These are phyloP conservation scores for Zizania latifolia DNA, from an alignment of 176 grass and related monocot genomes.

Conservation along the genomic window DNA sequence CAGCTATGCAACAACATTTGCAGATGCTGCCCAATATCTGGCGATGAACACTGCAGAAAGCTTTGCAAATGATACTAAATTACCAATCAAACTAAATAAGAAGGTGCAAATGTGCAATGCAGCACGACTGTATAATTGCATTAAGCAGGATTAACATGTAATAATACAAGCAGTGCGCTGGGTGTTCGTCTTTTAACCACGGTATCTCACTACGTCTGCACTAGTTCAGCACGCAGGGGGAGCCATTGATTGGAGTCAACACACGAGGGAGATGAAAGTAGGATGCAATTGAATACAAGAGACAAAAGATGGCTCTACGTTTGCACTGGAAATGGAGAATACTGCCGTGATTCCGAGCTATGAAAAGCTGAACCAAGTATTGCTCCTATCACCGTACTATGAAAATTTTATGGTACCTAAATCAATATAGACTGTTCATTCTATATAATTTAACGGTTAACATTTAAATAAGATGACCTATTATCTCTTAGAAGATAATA, in stretches of 20 bases:
- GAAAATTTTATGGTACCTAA: too few relatives aligned
- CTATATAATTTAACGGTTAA: too few relatives aligned
- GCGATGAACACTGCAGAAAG: not conserved
- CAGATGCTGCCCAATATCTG: not conserved
- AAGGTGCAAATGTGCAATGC: not conserved
- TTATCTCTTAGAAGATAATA: too few relatives aligned
- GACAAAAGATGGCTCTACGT: conserved; percentile 35
- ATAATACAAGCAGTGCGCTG: not conserved
- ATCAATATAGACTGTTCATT: too few relatives aligned
- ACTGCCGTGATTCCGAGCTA: conserved; percentile 15
- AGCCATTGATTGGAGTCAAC: conserved; percentile 25
- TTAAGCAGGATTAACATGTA: conserved; percentile 36
- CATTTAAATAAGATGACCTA: too few relatives aligned
- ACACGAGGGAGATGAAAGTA: conserved; percentile 21
- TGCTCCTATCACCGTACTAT: not conserved
- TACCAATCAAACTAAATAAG: not conserved
- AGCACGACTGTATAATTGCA: conserved; percentile 29
- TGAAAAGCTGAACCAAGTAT: conserved; percentile 17
- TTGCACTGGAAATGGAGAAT: conserved; percentile 29
- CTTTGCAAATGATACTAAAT: too few relatives aligned
- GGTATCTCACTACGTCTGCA: not conserved
- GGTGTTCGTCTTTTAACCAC: not conserved
- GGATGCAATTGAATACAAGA: conserved; percentile 35
- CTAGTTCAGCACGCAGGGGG: too few relatives aligned
- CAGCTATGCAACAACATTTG: not conserved